Evolutionary conservation across 306 rosid species (phyloP), one percentile per base, ranked within the genome.

Genomic region (Vigna angularis): DNA sequence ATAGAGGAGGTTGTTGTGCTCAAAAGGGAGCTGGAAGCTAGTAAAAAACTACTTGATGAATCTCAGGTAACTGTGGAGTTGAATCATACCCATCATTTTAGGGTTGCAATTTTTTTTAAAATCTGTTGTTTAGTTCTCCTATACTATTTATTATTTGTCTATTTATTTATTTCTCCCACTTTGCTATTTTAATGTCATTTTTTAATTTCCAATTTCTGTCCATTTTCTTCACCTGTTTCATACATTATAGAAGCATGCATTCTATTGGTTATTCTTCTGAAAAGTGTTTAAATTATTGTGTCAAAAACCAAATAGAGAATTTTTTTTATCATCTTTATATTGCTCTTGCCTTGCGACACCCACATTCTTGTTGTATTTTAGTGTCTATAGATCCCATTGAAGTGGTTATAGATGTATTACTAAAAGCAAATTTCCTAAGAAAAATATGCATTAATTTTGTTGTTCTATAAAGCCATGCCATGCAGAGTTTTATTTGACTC

Each of bases 31-130:
- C 76, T 88, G 85, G 99, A 96, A 75, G 86, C 90, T n/a, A 91
- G 86, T 73, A 82, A 79, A 83, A 91, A 86, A 82, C 94, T 96
- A 78, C 96, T 91, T 69, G 94, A 93, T 83, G 99, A 96, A 87
- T 96, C 99, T 81, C 98, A 96, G 98, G 99, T 96, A 87, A 74
- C 81, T 52, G 11, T 74, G 51, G 34, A 66, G 67, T 48, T 65
- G 24, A 53, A 72, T 47, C 32, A 66, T 55, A 77, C 66, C 57
- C 55, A 63, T 12, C 20, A 17, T 38, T 82, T 52, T 53, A 15
- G 59, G 52, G 65, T 61, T 65, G 53, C 56, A 20, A 51, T 22
- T 84, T 36, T 65, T 78, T 66, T 59, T 32, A 50, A 14, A 26
- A 10, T 34, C 28, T 32, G 18, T 59, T 74, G 48, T 53, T 30